Conservation (phyloP, 1,139 yeast genomes). For the Suhomyces ambrosiae region DNA sequence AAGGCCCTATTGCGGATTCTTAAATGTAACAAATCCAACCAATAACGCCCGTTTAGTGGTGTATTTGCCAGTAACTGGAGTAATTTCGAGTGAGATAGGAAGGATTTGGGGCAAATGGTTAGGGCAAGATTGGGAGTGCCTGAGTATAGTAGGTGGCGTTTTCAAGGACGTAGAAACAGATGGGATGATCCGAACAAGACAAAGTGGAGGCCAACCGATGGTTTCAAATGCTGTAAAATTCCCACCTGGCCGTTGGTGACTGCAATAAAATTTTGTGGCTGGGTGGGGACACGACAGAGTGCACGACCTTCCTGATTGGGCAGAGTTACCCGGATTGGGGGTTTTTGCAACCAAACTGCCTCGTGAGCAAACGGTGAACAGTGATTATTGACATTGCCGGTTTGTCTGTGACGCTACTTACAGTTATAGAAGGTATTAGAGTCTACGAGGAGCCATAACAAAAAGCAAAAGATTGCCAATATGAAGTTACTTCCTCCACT, state of each 20-base stretch:
- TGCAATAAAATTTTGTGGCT: constrained; percentile 17
- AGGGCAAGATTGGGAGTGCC: no score
- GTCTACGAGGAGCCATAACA: no score
- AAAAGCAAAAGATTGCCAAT: no score
- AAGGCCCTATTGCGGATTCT: not conserved
- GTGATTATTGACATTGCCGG: not conserved
- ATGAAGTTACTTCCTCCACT: no score
- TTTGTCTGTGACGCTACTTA: no score
- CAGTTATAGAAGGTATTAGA: no score
- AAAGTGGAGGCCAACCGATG: constrained; percentile 1
- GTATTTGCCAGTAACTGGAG: no score
- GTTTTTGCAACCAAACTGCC: constrained; percentile 12
- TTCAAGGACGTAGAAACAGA: not conserved
- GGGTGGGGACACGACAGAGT: constrained; percentile 11
- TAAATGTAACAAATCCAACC: no score
- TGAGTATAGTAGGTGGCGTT: no score
- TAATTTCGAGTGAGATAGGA: no score
- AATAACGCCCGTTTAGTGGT: not conserved
- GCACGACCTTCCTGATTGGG: constrained; percentile 13
- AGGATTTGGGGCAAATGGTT: not conserved
- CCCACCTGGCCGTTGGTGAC: constrained; percentile 16
- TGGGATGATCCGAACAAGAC: not conserved
- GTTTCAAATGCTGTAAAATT: constrained; percentile 13
- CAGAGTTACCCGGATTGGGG: constrained; percentile 9
- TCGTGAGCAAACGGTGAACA: not conserved